These are phyloP conservation scores for Vicia villosa DNA, from an alignment of 306 rosid species.

Conservation along the genomic window DNA sequence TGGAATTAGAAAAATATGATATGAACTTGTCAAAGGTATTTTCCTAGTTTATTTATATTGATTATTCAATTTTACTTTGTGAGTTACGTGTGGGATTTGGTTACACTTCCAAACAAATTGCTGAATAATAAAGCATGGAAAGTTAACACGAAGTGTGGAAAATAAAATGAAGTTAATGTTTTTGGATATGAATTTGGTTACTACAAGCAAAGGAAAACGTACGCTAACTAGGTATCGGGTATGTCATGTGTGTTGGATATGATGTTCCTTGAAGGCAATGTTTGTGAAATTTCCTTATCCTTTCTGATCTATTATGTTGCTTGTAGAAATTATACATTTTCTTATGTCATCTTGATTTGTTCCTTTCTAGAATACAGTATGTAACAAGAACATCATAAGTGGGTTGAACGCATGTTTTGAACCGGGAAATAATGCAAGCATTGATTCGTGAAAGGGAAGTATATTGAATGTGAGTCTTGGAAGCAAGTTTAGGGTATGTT, in stretches of 20 bases:
- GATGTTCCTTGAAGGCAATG: constrained; percentile 29
- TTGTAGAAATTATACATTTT: constrained; percentile 8
- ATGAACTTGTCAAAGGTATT: neutral
- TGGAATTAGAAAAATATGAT: constrained; percentile 1
- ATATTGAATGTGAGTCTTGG: neutral
- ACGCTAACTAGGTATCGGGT: constrained; percentile 4
- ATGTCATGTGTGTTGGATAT: constrained; percentile 23
- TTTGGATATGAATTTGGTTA: constrained; percentile 39
- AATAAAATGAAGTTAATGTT: neutral
- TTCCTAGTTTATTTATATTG: constrained; percentile 6
- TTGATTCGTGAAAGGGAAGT: neutral
- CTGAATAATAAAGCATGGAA: neutral
- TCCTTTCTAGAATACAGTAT: neutral
- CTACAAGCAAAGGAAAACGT: constrained; percentile 44
- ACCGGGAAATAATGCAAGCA: neutral
- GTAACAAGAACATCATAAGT: neutral
- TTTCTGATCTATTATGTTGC: constrained; percentile 9
- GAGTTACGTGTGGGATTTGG: constrained; percentile 40
- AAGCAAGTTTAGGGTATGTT: neutral
- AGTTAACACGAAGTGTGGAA: constrained; percentile 10
- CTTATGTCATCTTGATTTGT: neutral
- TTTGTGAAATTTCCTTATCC: constrained; percentile 1
- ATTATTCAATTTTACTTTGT: constrained; percentile 3
- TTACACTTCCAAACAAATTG: constrained; percentile 12
- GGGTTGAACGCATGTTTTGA: neutral